Base-by-base conservation (phyloP, 2,329 filamentous ascomycete species). In the Dryadomyces quercus-mongolicae region DNA sequence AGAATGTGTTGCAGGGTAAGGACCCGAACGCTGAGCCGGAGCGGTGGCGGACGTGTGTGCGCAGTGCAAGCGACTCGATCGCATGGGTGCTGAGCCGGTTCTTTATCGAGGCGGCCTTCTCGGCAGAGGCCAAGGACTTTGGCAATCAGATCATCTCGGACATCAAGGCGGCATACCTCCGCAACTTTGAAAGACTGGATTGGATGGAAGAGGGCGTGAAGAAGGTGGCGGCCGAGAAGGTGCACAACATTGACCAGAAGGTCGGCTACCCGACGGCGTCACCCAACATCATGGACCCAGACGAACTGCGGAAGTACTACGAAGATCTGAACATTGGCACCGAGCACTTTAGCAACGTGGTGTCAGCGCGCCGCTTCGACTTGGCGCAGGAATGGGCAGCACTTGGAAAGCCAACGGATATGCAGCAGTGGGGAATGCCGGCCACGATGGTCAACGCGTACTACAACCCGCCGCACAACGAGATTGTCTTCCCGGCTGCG, bases 21-120 rank as follows among this genome's bases (percentile, higher is more conserved):
- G 80, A 84, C 54, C 76, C 81, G 0, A 74, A 84, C 52, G 78
- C 81, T 2, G 74, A 72, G 20, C 69, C 80, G 15, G 84, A 87
- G 61, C 74, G 83, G 50, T 86, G 83, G 83, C 74, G 82, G 60
- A 81, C 73, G 7, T 88, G 84, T 60, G 74, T 86, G 31, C 64
- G 64, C 8, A 72, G 75, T 38, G 55, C 53, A 2, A 52, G 50
- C 31, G 64, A 67, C 21, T 75, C 77, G 5, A 65, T 88, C 21
- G 77, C 77, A 2, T 88, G 84, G 83, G 82, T 85, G 50, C 68
- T 86, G 16, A 84, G 82, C 62, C 78, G 82, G 21, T 87, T 88
- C 68, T 89, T 83, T 58, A 74, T 88, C 2, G 77, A 87, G 57
- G 79, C 80, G 50, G 76, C 82, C 1, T 88, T 88, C 61, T 80